These are phyloP conservation scores for Mycogone perniciosa DNA, from an alignment of 2,329 filamentous ascomycete genomes.

Conservation along the genomic window DNA sequence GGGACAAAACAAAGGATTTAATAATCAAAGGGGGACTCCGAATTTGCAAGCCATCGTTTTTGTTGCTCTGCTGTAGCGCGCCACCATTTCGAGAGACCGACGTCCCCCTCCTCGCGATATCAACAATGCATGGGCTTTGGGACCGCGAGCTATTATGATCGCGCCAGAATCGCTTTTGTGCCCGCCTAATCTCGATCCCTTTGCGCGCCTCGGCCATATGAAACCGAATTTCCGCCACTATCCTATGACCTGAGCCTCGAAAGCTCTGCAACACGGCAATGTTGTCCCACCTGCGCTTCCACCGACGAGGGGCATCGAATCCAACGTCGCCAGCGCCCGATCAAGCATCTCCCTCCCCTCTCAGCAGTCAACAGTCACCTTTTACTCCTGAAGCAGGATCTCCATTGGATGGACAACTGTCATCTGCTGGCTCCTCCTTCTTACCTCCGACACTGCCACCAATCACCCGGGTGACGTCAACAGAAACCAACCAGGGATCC, in stretches of 20 bases:
- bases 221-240: background rate
- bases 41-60: too few species aligned
- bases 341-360: conserved; percentile 34
- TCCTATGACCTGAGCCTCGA: background rate
- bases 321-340: conserved; percentile 48
- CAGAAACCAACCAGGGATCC: conserved; percentile 22
- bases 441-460: conserved; percentile 45
- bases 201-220: conserved; percentile 2
- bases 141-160: conserved; percentile 9
- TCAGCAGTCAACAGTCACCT: conserved; percentile 34
- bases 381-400: conserved; percentile 34
- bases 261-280: conserved; percentile 26
- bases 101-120: conserved; percentile 3
- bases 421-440: conserved; percentile 30
- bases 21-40: too few species aligned
- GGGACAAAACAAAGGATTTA: too few species aligned
- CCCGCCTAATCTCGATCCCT: conserved; percentile 1
- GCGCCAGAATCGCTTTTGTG: conserved; percentile 5
- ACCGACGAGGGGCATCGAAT: conserved; percentile 50
- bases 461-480: conserved; percentile 43
- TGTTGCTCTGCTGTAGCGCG: too few species aligned
- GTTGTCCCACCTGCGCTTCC: conserved; percentile 52
- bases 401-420: conserved; percentile 29
- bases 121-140: conserved; percentile 8
- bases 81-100: background rate